These are phyloP conservation scores for Trichosporon asahii DNA, from an alignment of 1,284 basidiomycete genomes.

Conservation along the genomic window DNA sequence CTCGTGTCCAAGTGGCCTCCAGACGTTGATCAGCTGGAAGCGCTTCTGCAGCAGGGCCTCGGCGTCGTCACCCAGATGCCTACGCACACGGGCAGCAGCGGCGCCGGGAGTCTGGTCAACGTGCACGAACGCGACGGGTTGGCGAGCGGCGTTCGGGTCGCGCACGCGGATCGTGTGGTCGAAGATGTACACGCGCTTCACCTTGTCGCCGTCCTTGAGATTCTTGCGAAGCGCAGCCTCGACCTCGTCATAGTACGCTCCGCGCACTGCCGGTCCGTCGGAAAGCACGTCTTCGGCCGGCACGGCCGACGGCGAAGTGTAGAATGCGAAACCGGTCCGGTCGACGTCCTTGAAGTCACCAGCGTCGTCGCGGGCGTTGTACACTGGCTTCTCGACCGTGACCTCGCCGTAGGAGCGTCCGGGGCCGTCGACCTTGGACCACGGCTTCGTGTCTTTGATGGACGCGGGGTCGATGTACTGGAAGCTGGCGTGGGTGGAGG, in stretches of 20 bases:
- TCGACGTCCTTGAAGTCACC: slow-evolving; percentile 22
- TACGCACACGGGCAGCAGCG: slow-evolving; percentile 17
- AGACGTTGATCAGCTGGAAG: slow-evolving; percentile 29
- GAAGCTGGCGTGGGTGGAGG: slow-evolving; percentile 17
- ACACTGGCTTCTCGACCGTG: slow-evolving; percentile 11
- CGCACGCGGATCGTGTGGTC: slow-evolving; percentile 27
- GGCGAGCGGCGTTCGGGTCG: slow-evolving; percentile 18
- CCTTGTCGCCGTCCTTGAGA: slow-evolving; percentile 15
- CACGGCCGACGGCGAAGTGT: slow-evolving; percentile 19
- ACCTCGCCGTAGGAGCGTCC: slow-evolving; percentile 1
- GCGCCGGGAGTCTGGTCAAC: slow-evolving; percentile 27
- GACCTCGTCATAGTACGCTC: slow-evolving; percentile 22
- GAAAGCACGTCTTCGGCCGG: slow-evolving; percentile 14
- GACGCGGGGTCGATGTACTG: slow-evolving; percentile 18
- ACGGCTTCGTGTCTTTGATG: slow-evolving; percentile 13
- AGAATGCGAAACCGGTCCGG: slow-evolving; percentile 22
- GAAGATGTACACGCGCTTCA: slow-evolving; percentile 19
- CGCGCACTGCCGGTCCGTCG: slow-evolving; percentile 15
- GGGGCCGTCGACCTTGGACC: slow-evolving; percentile 23
- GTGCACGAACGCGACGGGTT: slow-evolving; percentile 23
- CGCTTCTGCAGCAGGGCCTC: slow-evolving; percentile 22
- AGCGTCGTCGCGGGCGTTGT: slow-evolving; percentile 22
- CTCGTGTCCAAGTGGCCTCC: slow-evolving; percentile 21
- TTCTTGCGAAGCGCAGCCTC: slow-evolving; percentile 19
- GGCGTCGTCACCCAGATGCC: slow-evolving; percentile 20